phyloP scores from a whole-genome alignment of 768 basidiomycete genomes.

The Pholiota molesta region DNA sequence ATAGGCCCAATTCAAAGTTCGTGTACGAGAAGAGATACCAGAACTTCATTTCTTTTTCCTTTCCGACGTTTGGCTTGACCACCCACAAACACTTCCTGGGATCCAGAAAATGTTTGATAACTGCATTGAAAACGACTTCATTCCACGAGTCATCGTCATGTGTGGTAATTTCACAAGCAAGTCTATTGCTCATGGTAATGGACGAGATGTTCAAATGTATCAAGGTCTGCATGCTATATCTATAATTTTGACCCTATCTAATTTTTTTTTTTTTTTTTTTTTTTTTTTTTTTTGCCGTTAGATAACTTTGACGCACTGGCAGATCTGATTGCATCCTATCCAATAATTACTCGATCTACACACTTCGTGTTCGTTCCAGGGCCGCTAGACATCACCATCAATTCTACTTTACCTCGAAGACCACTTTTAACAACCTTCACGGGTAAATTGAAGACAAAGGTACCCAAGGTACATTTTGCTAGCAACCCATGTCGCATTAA shows the following conservation, averaged over 20 bases:
- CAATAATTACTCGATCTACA: conserved; percentile 72
- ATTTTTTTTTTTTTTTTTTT: not conserved
- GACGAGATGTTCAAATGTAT: conserved; percentile 78
- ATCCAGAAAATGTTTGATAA: conserved; percentile 88
- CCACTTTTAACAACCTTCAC: conserved; percentile 79
- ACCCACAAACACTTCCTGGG: conserved; percentile 78
- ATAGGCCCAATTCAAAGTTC: conserved; percentile 63
- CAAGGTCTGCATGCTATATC: conserved; percentile 56
- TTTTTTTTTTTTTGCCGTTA: conserved; percentile 29
- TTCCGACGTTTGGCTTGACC: conserved; percentile 96
- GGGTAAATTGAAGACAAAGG: conserved; percentile 63
- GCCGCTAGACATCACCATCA: conserved; percentile 85
- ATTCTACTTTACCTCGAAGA: conserved; percentile 79
- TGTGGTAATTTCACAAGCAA: conserved; percentile 95
- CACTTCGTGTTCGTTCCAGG: conserved; percentile 97
- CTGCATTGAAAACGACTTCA: conserved; percentile 83
- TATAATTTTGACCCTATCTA: not conserved
- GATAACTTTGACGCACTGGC: conserved; percentile 88
- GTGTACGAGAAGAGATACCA: conserved; percentile 68
- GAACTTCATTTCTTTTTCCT: conserved; percentile 90
- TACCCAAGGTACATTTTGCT: conserved; percentile 83
- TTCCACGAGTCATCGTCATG: conserved; percentile 87
- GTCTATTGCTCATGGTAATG: conserved; percentile 78
- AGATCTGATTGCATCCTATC: conserved; percentile 82
- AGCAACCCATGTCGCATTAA: conserved; percentile 94